A percentile compares a stretch with the other conserved stretches of the same genome.
Conservation (phyloP, 2,329 filamentous ascomycete species). For the Epichloe hybrida region DNA sequence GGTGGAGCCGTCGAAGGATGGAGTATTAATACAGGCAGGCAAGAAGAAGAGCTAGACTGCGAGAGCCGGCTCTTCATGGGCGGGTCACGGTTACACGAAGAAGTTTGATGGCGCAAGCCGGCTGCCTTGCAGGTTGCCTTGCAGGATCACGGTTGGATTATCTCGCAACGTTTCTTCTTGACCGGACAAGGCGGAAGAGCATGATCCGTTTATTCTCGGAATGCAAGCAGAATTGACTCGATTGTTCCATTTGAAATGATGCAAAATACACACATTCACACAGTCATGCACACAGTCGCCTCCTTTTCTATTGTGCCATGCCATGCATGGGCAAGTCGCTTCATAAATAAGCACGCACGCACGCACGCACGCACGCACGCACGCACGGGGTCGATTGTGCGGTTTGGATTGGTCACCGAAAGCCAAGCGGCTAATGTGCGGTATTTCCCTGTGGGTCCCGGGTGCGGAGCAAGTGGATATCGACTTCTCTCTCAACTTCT, state of each 20-base stretch:
- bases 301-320: neutral
- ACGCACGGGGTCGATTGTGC: slow-evolving; percentile 11
- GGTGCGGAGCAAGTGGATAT: neutral
- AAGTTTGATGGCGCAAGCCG: neutral
- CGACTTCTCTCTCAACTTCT: neutral
- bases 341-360: too few relatives aligned
- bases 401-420: too few relatives aligned
- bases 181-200: neutral
- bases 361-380: too few relatives aligned
- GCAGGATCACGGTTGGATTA: neutral
- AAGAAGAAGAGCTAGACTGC: slow-evolving; percentile 24
- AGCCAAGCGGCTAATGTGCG: slow-evolving; percentile 3
- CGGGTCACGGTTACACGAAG: neutral
- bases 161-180: neutral
- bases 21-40: slow-evolving; percentile 9
- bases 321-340: neutral
- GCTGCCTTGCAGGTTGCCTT: neutral
- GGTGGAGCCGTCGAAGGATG: slow-evolving; percentile 26
- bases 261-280: neutral
- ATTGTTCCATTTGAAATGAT: neutral
- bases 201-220: neutral
- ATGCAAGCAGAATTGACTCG: neutral
- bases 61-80: neutral
- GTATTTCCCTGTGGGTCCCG: neutral
- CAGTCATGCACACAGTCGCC: neutral